A percentile compares a stretch with the other conserved stretches of the same genome.
phyloP scores from a whole-genome alignment of 1,284 basidiomycete genomes.

The Leucoagaricus sp. region DNA sequence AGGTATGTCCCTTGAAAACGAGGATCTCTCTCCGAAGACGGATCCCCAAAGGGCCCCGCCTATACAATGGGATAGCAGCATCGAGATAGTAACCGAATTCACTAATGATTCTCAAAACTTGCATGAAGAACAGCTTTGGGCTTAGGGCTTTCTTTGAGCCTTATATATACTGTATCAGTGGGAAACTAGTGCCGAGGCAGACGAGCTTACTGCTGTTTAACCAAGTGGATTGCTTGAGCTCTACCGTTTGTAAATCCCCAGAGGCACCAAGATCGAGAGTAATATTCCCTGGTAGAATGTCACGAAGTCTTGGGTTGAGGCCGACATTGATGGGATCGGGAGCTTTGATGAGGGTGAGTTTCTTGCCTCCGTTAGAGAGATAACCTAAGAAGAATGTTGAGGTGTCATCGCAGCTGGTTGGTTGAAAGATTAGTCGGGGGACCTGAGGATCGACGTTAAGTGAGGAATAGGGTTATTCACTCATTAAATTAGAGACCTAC shows the following conservation, averaged over 20 bases:
- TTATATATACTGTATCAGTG: neutral
- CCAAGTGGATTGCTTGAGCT: conserved; percentile 36
- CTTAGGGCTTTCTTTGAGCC: conserved; percentile 30
- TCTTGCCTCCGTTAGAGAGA: conserved; percentile 56
- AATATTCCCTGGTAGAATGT: conserved; percentile 50
- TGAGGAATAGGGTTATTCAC: conserved; percentile 2
- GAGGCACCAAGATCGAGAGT: conserved; percentile 48
- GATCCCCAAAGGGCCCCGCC: conserved; percentile 40
- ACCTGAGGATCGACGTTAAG: conserved; percentile 32
- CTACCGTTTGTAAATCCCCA: conserved; percentile 52
- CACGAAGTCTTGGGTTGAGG: conserved; percentile 47
- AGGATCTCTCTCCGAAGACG: conserved; percentile 42
- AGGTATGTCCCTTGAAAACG: conserved; percentile 40
- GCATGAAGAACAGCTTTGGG: conserved; percentile 42
- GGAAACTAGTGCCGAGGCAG: conserved; percentile 1
- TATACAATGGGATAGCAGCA: conserved; percentile 44
- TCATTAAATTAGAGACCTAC: conserved; percentile 36
- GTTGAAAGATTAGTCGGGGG: conserved; percentile 63
- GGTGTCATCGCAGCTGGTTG: conserved; percentile 44
- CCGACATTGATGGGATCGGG: conserved; percentile 50
- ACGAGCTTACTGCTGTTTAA: conserved; percentile 34
- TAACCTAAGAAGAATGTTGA: conserved; percentile 62
- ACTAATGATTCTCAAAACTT: conserved; percentile 42
- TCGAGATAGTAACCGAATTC: conserved; percentile 43
- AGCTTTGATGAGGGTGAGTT: conserved; percentile 59